A percentile compares a stretch with the other conserved stretches of the same genome.
Conservation (phyloP, 352 stramenopile genomes). For the Blastocystis sp. region DNA sequence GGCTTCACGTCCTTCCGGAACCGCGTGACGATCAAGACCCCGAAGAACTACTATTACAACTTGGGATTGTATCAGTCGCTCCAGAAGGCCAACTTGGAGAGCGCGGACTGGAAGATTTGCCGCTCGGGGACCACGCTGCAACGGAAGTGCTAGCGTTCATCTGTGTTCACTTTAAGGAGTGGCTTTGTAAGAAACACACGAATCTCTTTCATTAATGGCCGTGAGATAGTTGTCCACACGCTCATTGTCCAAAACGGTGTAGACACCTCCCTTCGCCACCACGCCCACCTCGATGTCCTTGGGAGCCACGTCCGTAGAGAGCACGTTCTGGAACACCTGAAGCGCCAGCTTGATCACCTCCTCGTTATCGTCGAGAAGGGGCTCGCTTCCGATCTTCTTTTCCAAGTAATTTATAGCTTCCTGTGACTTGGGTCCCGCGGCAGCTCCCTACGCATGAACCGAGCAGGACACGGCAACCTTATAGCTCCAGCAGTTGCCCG, state of each 20-base stretch:
- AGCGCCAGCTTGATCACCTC: slow-evolving; percentile 65
- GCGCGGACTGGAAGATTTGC: not conserved
- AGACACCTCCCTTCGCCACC: slow-evolving; percentile 51
- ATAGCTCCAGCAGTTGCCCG: slow-evolving; percentile 75
- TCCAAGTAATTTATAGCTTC: slow-evolving; percentile 74
- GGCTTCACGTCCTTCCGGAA: not conserved
- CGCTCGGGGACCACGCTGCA: not conserved
- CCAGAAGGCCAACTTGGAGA: not conserved
- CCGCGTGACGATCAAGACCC: not conserved
- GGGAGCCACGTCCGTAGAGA: slow-evolving; percentile 56
- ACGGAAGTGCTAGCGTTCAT: not conserved
- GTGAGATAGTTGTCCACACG: slow-evolving; percentile 58
- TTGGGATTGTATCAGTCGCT: not conserved
- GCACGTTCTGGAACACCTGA: slow-evolving; percentile 66
- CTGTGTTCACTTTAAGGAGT: not conserved
- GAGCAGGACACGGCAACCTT: slow-evolving; percentile 20
- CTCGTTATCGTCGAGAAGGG: slow-evolving; percentile 55
- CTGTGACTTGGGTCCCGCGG: slow-evolving; percentile 67
- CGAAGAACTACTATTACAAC: slow-evolving; percentile 6
- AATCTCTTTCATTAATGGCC: slow-evolving; percentile 68
- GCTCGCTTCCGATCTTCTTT: slow-evolving; percentile 70
- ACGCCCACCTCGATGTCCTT: slow-evolving; percentile 69
- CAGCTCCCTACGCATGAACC: slow-evolving; percentile 38
- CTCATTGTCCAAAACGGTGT: slow-evolving; percentile 34
- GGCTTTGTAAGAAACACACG: not conserved